These are phyloP conservation scores for Arthrobotrys sphaeroides DNA, from an alignment of 2,329 filamentous ascomycete genomes.

Conservation along the genomic window DNA sequence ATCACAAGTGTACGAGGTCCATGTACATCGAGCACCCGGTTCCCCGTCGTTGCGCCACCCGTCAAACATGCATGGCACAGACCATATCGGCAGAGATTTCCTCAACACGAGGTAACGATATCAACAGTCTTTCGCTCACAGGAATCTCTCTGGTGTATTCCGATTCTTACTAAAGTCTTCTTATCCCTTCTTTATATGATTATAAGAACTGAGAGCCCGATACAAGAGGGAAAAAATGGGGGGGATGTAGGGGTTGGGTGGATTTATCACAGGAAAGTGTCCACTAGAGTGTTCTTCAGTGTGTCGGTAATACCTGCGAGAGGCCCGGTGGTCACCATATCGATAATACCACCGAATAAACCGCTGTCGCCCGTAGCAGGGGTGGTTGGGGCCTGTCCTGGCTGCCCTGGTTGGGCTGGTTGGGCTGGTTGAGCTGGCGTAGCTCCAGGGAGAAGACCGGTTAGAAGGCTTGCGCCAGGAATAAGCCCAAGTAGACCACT, in stretches of 20 bases:
- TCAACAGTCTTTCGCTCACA: too few species aligned
- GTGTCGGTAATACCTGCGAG: neutral
- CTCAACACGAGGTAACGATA: too few species aligned
- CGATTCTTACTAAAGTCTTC: too few species aligned
- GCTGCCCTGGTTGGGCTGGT: neutral
- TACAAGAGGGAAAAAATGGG: too few species aligned
- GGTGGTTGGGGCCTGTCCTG: neutral
- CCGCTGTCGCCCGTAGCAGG: neutral
- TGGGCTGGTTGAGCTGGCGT: neutral
- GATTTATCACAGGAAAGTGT: conserved; percentile 2
- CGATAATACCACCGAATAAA: neutral
- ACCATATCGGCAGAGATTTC: conserved; percentile 1
- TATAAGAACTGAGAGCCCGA: too few species aligned
- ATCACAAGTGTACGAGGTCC: neutral
- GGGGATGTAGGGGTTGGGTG: too few species aligned
- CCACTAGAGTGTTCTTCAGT: conserved; percentile 2
- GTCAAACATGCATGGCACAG: conserved; percentile 15
- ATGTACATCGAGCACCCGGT: conserved; percentile 19
- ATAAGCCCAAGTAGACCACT: neutral
- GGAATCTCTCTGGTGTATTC: too few species aligned
- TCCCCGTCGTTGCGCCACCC: conserved; percentile 14
- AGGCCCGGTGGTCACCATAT: neutral
- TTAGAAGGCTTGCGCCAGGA: neutral
- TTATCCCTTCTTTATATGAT: too few species aligned
- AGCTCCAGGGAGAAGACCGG: neutral